Evolutionary conservation across 1,284 basidiomycete species (phyloP), one percentile per base, ranked within the genome.

Genomic region (Inonotus obliquus): DNA sequence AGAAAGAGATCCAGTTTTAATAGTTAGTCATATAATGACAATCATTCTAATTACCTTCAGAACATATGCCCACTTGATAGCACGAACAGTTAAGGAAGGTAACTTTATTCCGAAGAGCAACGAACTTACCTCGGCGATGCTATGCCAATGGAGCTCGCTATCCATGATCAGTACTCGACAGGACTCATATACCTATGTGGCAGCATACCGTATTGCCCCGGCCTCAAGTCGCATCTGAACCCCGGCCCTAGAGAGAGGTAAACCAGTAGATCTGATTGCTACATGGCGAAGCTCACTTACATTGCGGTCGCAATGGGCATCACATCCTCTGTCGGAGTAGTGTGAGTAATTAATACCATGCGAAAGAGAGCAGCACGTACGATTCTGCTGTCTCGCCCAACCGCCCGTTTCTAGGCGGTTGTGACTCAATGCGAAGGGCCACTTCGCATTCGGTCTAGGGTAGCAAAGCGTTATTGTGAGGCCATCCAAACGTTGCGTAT

Each of bases 121-220:
- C n/a, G 44, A 44, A 63, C 72, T 63, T 70, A 84, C 84, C 76
- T 91, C 88, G 23, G 81, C 76, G 4, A 81, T 83, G 59, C 77
- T 81, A 69, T 91, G 87, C 87, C 88, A 89, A 68, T 90, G 88
- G 29, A 90, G 76, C 70, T 91, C 87, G 17, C 86, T 86, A 64
- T 60, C 63, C 6, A 64, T 1, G 39, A 27, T 41, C 52, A 39
- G 29, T 19, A 37, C 4, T 32, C 17, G 39, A 10, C 27, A 29
- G 39, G 14, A 25, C 37, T 25, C 55, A 51, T 38, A 59, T 53
- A 38, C 57, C 39, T 47, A 39, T 29, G 25, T 48, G 27, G 9
- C 48, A 60, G 66, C 76, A 45, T 68, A 85, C 85, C 86, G 80
- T 68, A 87, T 75, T 0, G 82, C 82, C 13, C 86, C 87, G 52